Percentiles rank a stretch among this genome's conserved stretches.
These are phyloP conservation scores for Fusarium lyarnte DNA, from an alignment of 2,329 filamentous ascomycete species.

Conservation along the genomic window DNA sequence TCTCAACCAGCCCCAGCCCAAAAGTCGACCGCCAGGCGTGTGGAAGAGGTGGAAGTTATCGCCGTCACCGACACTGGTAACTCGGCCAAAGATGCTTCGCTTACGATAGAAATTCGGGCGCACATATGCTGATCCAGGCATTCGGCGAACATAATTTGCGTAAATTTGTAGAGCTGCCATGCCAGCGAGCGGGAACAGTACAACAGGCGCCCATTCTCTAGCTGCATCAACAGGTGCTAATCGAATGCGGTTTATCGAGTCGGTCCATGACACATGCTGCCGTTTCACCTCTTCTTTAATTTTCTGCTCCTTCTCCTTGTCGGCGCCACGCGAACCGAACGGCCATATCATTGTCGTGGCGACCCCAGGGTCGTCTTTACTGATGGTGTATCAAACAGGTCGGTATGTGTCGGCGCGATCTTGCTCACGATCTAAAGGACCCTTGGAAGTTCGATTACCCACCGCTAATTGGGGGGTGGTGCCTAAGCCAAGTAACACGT, in stretches of 20 bases:
- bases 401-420: constrained; percentile 18
- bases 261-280: constrained; percentile 51
- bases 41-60: constrained; percentile 96
- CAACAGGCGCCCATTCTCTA: constrained; percentile 53
- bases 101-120: constrained; percentile 78
- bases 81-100: constrained; percentile 81
- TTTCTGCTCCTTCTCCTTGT: constrained; percentile 33
- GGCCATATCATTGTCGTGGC: constrained; percentile 54
- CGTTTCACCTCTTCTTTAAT: constrained; percentile 36
- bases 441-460: constrained; percentile 26
- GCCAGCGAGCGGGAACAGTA: constrained; percentile 51
- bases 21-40: constrained; percentile 86
- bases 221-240: constrained; percentile 47
- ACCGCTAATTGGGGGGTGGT: constrained; percentile 40
- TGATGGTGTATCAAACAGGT: constrained; percentile 29
- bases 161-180: constrained; percentile 64
- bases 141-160: constrained; percentile 81
- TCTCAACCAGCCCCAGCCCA: constrained; percentile 94
- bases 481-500: constrained; percentile 34
- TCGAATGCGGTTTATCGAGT: constrained; percentile 46
- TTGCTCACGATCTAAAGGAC: constrained; percentile 1
- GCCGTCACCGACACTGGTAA: constrained; percentile 95
- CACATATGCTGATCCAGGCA: constrained; percentile 81
- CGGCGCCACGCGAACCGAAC: constrained; percentile 47
- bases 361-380: constrained; percentile 43